These are phyloP conservation scores for Eucalyptus virginea DNA, from an alignment of 345 rosid genomes.

Conservation along the genomic window DNA sequence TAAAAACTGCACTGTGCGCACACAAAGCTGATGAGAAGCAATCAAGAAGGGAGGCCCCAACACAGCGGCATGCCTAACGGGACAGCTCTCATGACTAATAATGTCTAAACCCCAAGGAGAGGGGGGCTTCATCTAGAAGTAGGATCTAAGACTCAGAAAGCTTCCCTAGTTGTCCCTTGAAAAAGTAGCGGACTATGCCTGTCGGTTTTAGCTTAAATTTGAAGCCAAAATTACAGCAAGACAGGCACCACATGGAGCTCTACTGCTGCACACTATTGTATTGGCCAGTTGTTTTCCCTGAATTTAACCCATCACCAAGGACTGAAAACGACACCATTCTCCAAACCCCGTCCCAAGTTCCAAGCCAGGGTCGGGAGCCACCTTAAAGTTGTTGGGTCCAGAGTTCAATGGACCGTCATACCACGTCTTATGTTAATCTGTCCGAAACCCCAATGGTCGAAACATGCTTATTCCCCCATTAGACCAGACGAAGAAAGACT, in stretches of 20 bases:
- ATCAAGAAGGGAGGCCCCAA: neutral
- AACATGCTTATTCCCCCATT: neutral
- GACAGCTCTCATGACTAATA: neutral
- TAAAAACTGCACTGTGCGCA: neutral
- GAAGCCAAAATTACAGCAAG: neutral
- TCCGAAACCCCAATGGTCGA: neutral
- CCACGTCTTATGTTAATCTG: neutral
- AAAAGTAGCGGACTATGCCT: neutral
- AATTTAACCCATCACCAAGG: neutral
- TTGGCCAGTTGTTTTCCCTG: neutral
- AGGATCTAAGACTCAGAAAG: neutral
- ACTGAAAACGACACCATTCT: neutral
- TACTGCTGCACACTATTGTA: neutral
- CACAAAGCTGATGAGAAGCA: neutral
- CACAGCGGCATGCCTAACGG: neutral
- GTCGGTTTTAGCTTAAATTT: neutral
- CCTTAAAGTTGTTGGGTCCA: neutral
- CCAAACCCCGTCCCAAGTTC: neutral
- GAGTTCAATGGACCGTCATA: neutral
- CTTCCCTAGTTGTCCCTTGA: neutral
- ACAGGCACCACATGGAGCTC: neutral
- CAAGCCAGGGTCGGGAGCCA: neutral
- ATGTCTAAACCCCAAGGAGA: neutral
- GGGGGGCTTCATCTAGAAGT: neutral
- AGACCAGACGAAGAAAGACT: neutral